Percentiles rank a stretch among this genome's conserved stretches.
Conservation (phyloP, 1,284 basidiomycete species). For the Boletus hoseneyae region DNA sequence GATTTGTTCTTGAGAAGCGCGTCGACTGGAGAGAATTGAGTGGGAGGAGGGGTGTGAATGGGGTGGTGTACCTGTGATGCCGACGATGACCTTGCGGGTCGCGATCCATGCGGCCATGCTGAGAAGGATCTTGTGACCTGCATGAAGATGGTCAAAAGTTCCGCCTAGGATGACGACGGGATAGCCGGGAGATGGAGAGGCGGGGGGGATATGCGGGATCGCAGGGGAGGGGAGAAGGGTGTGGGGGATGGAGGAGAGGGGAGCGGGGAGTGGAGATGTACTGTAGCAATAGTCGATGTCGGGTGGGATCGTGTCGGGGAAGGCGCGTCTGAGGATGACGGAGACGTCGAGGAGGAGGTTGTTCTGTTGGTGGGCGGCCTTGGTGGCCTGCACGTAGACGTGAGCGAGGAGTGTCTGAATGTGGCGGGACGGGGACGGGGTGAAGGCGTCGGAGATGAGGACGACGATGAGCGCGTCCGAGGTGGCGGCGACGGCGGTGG, state of each 20-base stretch:
- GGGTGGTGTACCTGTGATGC: slow-evolving; percentile 67
- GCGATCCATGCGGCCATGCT: slow-evolving; percentile 88
- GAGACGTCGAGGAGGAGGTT: slow-evolving; percentile 68
- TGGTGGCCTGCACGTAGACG: slow-evolving; percentile 72
- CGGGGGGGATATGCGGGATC: not conserved
- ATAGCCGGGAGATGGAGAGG: slow-evolving; percentile 29
- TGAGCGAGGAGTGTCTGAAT: slow-evolving; percentile 68
- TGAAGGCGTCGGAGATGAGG: slow-evolving; percentile 59
- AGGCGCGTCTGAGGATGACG: slow-evolving; percentile 56
- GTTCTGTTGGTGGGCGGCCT: slow-evolving; percentile 60
- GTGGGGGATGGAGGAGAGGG: slow-evolving; percentile 22
- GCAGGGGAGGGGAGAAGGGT: slow-evolving; percentile 33
- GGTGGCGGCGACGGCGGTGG: slow-evolving; percentile 45
- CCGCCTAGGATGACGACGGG: slow-evolving; percentile 60
- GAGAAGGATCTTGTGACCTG: slow-evolving; percentile 96
- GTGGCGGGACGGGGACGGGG: slow-evolving; percentile 39
- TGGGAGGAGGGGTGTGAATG: slow-evolving; percentile 11
- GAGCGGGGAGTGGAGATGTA: slow-evolving; percentile 32
- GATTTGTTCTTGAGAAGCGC: slow-evolving; percentile 73
- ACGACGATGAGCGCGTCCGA: slow-evolving; percentile 54
- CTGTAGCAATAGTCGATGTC: slow-evolving; percentile 49
- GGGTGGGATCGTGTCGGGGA: slow-evolving; percentile 37
- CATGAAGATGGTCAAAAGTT: slow-evolving; percentile 97
- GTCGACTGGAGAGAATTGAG: slow-evolving; percentile 51
- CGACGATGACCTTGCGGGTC: slow-evolving; percentile 78